Base-by-base conservation (phyloP, 441 rosid species). In the Brassica hybrid region DNA sequence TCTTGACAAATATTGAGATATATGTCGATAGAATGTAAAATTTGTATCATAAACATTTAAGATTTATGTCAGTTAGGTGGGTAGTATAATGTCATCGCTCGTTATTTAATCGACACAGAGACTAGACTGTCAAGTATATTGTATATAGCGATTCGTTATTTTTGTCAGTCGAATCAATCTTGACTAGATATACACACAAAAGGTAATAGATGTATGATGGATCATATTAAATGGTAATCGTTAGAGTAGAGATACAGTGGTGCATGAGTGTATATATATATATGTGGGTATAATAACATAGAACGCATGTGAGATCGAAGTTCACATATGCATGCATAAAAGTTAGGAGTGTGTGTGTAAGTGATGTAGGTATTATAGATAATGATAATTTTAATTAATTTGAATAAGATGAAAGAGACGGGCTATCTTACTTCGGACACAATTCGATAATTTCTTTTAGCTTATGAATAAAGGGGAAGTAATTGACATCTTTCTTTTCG, bases 401-500 rank as follows among this genome's bases (percentile, higher is more conserved):
- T 18, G 48, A 58, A 56, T 36, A 45, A 69, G 54, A 58, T 59
- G 83, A 80, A 71, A 71, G 74, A 30, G 83, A 80, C 83, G 30
- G 14, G 38, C 36, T 61, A 75, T 66, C 80, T 71, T 80, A 65
- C 69, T 71, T 30, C 43, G 56, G 76, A 74, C 73, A 21, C 79
- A 75, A 71, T 71, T 75, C 73, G 70, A 74, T 75, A 71, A 75
- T 75, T 80, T 65, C 16, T 57, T 75, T 70, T 80, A 71, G 74
- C 61, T 56, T 56, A 56, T 56, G 61, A 65, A 8, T 75, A 71
- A 80, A 75, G 70, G 76, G 76, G 66, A 80, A 75, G 30, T 75
- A 80, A 75, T 80, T 71, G 69, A 80, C 73, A 76, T 75, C 66
- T 75, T 69, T 65, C 78, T 63, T 79, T 79, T 74, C 23, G 64